Evolutionary conservation across 495 filamentous ascomycete genomes (phyloP).

Genomic region (Tuber melanosporum): DNA sequence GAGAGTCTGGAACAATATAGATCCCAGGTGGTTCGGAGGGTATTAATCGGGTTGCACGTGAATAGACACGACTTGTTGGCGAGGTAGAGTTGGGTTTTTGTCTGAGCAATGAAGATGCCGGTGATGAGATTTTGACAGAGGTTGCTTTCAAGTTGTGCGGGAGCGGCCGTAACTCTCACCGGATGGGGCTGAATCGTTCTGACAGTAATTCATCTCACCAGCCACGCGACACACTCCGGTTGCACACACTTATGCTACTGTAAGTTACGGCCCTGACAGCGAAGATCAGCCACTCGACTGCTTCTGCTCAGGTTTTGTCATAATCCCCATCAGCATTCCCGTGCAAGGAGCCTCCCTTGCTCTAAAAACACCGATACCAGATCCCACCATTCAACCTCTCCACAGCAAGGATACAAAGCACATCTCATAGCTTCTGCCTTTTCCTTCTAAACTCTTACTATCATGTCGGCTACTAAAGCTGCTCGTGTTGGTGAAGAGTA

Average conservation of each 20-base stretch:
- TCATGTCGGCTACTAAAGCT: constrained; percentile 80
- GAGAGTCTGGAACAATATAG: constrained; percentile 58
- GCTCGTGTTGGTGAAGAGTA: constrained; percentile 96
- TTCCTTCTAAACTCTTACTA: constrained; percentile 3
- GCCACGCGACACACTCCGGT: background rate
- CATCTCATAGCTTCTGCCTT: background rate
- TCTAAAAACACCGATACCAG: background rate
- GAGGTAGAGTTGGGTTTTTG: background rate
- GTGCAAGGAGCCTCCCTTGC: background rate
- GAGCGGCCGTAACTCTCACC: background rate
- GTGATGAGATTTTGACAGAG: background rate
- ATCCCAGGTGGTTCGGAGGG: background rate
- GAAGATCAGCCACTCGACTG: background rate
- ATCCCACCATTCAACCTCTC: background rate
- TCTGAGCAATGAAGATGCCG: background rate
- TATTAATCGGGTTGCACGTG: background rate
- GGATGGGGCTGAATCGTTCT: background rate
- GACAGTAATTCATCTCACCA: background rate
- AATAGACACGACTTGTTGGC: background rate
- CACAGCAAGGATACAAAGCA: background rate
- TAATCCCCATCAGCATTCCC: background rate
- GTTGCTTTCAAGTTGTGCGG: background rate
- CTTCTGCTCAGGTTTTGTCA: background rate
- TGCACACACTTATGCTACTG: background rate
- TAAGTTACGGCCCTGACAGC: background rate